Base-by-base conservation (phyloP, 495 filamentous ascomycete genomes). In the Hypomontagnella monticulosa region DNA sequence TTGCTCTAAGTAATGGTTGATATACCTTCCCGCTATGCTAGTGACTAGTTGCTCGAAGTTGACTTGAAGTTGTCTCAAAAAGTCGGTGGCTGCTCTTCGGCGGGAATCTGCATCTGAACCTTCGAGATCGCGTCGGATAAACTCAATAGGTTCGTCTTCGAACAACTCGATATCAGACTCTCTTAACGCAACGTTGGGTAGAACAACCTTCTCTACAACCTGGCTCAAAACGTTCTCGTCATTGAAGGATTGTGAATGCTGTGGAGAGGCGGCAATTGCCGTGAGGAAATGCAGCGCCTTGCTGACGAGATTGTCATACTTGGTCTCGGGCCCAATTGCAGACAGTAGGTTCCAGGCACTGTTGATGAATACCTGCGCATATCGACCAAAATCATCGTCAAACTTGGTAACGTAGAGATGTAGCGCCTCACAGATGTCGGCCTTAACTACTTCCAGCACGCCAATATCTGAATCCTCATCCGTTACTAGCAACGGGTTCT, bases 91-190 rank as follows among this genome's bases (percentile, higher is more conserved):
- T 46, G 93, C 92, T 69, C 94, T 84, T 58, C 96, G 85, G 64
- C 96, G 82, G 4, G 96, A 98, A 64, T 98, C 96, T 50, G 89
- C 93, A 72, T 98, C 96, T 0, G 93, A 97, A 16, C 96, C 96
- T 75, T 99, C 96, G 12, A 99, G 83, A 74, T 99, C 94, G 61
- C 93, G 87, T 51, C 96, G 84, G 70, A 98, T 98, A 76, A 96
- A 99, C 73, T 99, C 96, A 73, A 99, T 97, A 2, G 96, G 96
- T 74, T 99, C 96, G 70, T 99, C 96, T 73, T 98, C 96, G 66
- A 98, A 97, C 34, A 96, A 82, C 73, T 99, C 96, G 60, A 96
- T 87, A 59, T 99, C 96, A 2, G 93, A 92, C 63, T 96, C 93
- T 70, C 96, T 86, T 18, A 99, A 82, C 10, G 87, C 88, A 51